Percentiles rank a stretch among this genome's conserved stretches.
Conservation (phyloP, 768 basidiomycete genomes). For the Lepiota brunneoincarnata region DNA sequence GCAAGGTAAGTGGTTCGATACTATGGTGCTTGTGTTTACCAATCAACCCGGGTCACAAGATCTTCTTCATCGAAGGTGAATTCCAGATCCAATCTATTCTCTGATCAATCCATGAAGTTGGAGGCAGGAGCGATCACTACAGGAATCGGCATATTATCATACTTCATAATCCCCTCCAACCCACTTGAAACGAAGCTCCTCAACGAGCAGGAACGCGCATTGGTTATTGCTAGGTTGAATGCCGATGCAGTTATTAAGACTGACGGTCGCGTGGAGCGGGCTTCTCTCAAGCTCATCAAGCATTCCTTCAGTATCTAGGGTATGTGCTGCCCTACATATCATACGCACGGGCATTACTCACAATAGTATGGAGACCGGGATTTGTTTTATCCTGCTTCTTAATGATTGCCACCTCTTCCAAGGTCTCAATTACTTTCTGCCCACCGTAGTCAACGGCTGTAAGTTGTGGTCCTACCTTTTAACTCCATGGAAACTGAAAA, state of each 20-base stretch:
- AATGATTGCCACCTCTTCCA: slow-evolving; percentile 42
- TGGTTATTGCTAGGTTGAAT: slow-evolving; percentile 25
- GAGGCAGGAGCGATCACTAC: slow-evolving; percentile 23
- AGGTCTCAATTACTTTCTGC: slow-evolving; percentile 42
- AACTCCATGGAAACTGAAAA: neutral
- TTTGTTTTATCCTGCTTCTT: slow-evolving; percentile 28
- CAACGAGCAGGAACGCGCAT: slow-evolving; percentile 21
- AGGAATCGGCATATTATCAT: slow-evolving; percentile 20
- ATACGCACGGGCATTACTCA: neutral
- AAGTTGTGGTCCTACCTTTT: neutral
- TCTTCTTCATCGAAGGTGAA: slow-evolving; percentile 30
- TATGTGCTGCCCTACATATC: slow-evolving; percentile 1
- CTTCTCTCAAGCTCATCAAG: slow-evolving; percentile 2
- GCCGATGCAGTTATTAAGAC: slow-evolving; percentile 19
- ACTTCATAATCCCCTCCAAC: slow-evolving; percentile 22
- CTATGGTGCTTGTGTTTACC: neutral
- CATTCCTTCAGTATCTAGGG: slow-evolving; percentile 18
- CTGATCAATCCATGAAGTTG: too few species aligned
- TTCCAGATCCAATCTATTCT: neutral
- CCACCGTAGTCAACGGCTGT: slow-evolving; percentile 44
- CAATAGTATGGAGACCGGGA: slow-evolving; percentile 20
- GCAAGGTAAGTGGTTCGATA: slow-evolving; percentile 25
- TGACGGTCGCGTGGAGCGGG: slow-evolving; percentile 12
- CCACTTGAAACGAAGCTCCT: slow-evolving; percentile 23
- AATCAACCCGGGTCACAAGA: slow-evolving; percentile 12